Evolutionary conservation across 805 yeast species (phyloP).

Genomic region (Pichia gijzeniarum): DNA sequence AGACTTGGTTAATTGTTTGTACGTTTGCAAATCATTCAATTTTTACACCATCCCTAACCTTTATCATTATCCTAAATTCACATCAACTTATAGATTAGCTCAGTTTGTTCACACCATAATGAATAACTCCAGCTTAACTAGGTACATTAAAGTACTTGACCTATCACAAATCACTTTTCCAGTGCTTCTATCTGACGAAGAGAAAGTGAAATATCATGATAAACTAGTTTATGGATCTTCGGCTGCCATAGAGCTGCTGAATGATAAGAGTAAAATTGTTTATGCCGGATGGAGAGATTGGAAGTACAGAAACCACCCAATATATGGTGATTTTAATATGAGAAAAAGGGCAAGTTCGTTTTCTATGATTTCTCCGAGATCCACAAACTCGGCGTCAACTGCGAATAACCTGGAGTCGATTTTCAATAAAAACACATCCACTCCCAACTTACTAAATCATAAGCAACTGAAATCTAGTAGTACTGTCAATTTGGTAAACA

Average conservation of each 20-base stretch:
- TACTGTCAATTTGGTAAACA: background rate
- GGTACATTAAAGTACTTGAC: conserved; percentile 50
- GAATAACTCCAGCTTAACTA: conserved; percentile 48
- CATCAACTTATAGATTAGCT: conserved; percentile 72
- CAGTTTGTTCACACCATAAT: conserved; percentile 71
- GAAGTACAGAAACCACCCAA: conserved; percentile 70
- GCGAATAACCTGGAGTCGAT: background rate
- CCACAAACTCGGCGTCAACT: background rate
- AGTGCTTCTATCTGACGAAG: conserved; percentile 21
- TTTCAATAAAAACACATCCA: background rate
- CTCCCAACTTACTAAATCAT: conserved; percentile 1
- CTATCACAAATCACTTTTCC: conserved; percentile 46
- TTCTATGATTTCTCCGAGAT: no score
- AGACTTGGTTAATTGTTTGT: conserved; percentile 40
- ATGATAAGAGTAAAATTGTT: conserved; percentile 26
- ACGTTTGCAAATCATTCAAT: conserved; percentile 46
- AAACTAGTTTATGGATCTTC: conserved; percentile 15
- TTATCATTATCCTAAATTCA: conserved; percentile 48
- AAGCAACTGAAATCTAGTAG: background rate
- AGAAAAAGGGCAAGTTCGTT: conserved; percentile 8
- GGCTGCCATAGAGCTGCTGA: conserved; percentile 9
- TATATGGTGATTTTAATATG: conserved; percentile 34
- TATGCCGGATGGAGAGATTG: conserved; percentile 91
- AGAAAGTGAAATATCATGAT: conserved; percentile 15
- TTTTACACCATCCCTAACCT: conserved; percentile 46